These are phyloP conservation scores for Epichloe bromicola DNA, from an alignment of 2,329 filamentous ascomycete genomes.

Conservation along the genomic window DNA sequence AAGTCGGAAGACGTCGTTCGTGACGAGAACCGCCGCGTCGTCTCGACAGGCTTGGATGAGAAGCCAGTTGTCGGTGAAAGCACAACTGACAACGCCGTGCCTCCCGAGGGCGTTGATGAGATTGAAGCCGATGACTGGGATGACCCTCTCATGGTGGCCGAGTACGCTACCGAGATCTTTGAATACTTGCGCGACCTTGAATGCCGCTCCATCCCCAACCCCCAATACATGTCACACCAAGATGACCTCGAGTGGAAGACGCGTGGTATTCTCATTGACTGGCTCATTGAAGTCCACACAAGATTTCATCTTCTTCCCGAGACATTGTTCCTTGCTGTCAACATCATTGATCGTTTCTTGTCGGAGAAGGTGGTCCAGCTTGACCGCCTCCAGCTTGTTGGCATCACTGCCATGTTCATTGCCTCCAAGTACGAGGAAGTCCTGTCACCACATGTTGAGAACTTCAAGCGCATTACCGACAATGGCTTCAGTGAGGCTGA, in stretches of 20 bases:
- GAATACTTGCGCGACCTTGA: slow-evolving; percentile 88
- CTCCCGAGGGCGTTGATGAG: background rate
- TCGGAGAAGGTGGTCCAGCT: slow-evolving; percentile 92
- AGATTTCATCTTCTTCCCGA: slow-evolving; percentile 92
- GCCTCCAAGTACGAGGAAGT: slow-evolving; percentile 99
- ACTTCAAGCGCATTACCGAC: slow-evolving; percentile 94
- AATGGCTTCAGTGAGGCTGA: slow-evolving; percentile 92
- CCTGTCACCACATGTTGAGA: slow-evolving; percentile 87
- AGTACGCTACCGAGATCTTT: slow-evolving; percentile 95
- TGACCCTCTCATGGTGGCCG: slow-evolving; percentile 94
- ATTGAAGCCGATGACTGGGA: slow-evolving; percentile 78
- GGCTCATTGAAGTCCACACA: slow-evolving; percentile 96
- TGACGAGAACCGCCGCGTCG: slow-evolving; percentile 31
- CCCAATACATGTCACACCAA: slow-evolving; percentile 90
- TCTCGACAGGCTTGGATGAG: slow-evolving; percentile 15
- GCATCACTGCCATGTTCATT: slow-evolving; percentile 98
- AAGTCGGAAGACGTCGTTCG: slow-evolving; percentile 21
- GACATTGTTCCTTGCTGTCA: slow-evolving; percentile 91
- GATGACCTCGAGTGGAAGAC: slow-evolving; percentile 97
- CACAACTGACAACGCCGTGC: background rate
- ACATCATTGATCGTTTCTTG: slow-evolving; percentile 96
- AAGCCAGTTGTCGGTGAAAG: slow-evolving; percentile 10
- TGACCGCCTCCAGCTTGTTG: slow-evolving; percentile 89
- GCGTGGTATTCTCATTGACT: slow-evolving; percentile 91
- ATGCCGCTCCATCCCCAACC: slow-evolving; percentile 65